Percentiles rank a stretch among this genome's conserved stretches.
phyloP scores from a whole-genome alignment of 169 alveolate genomes.

The Eimeria falciformis region DNA sequence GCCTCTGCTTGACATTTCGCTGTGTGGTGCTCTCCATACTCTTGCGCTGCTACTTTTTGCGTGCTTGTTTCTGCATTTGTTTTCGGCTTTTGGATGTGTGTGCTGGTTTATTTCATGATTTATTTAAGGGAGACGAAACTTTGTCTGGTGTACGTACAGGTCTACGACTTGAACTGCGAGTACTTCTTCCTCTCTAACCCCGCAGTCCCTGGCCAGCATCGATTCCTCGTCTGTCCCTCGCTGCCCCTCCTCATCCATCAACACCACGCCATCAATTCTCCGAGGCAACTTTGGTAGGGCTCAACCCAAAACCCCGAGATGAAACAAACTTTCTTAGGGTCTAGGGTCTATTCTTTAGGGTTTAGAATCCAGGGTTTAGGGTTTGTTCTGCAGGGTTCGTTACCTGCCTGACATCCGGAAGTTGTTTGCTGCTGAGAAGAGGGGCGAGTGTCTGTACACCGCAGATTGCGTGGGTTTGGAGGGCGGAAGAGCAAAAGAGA shows the following conservation, averaged over 20 bases:
- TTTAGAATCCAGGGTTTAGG: background rate
- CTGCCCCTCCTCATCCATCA: slow-evolving; percentile 50
- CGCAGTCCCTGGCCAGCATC: slow-evolving; percentile 48
- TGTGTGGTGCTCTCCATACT: too few relatives aligned
- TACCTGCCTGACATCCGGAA: slow-evolving; percentile 33
- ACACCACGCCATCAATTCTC: slow-evolving; percentile 50
- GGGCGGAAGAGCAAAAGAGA: background rate
- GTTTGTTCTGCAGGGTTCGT: slow-evolving; percentile 13
- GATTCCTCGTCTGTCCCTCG: background rate
- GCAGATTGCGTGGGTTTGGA: background rate
- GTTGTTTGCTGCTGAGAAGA: slow-evolving; percentile 35
- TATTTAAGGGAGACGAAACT: too few relatives aligned
- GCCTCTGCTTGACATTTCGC: too few relatives aligned
- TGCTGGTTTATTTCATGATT: too few relatives aligned
- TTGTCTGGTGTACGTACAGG: slow-evolving; percentile 5
- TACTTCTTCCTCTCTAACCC: slow-evolving; percentile 61
- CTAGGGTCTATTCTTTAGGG: background rate
- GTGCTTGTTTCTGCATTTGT: too few relatives aligned
- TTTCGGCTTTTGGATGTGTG: too few relatives aligned
- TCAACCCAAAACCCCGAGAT: background rate
- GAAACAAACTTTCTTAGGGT: too few relatives aligned
- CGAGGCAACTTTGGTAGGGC: slow-evolving; percentile 67
- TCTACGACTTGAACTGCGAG: slow-evolving; percentile 13
- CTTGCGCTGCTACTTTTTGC: too few relatives aligned
- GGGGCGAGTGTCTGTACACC: slow-evolving; percentile 53